phyloP scores from a whole-genome alignment of 176 grass and related monocot species.

The Thalia dealbata region DNA sequence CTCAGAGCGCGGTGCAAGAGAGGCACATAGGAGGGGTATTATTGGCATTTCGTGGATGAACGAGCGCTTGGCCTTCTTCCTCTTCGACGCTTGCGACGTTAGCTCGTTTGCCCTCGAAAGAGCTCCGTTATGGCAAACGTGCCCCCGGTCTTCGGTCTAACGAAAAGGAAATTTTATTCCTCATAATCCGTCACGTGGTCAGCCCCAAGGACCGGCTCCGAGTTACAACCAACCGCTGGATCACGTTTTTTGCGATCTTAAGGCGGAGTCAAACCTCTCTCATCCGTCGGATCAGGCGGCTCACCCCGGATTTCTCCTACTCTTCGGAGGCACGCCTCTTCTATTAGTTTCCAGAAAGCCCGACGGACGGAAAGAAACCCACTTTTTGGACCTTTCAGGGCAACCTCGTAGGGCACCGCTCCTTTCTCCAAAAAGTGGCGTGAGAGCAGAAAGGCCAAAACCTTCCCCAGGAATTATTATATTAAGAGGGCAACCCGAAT shows the following conservation, averaged over 20 bases:
- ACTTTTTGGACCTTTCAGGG: not conserved
- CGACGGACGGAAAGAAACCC: not conserved
- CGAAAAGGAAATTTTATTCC: not conserved
- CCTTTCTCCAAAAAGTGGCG: not conserved
- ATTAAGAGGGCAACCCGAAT: too few species aligned
- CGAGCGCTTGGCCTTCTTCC: too few species aligned
- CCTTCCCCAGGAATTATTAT: too few species aligned
- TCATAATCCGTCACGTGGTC: not conserved
- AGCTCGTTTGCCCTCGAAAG: too few species aligned
- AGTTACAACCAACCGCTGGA: too few species aligned
- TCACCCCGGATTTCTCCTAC: not conserved
- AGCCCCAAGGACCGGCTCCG: not conserved
- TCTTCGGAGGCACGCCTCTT: not conserved
- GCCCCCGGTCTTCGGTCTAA: not conserved
- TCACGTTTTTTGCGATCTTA: not conserved
- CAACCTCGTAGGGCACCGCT: not conserved
- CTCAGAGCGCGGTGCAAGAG: too few species aligned
- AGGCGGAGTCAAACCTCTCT: not conserved
- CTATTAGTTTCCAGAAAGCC: not conserved
- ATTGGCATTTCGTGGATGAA: too few species aligned
- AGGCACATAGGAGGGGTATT: too few species aligned
- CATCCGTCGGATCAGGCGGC: not conserved
- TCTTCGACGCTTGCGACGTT: too few species aligned
- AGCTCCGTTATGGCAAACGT: too few species aligned
- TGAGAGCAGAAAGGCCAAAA: too few species aligned